A percentile compares a stretch with the other conserved stretches of the same genome.
phyloP scores from a whole-genome alignment of 352 stramenopile genomes.

The Globisporangium recalcitrans region DNA sequence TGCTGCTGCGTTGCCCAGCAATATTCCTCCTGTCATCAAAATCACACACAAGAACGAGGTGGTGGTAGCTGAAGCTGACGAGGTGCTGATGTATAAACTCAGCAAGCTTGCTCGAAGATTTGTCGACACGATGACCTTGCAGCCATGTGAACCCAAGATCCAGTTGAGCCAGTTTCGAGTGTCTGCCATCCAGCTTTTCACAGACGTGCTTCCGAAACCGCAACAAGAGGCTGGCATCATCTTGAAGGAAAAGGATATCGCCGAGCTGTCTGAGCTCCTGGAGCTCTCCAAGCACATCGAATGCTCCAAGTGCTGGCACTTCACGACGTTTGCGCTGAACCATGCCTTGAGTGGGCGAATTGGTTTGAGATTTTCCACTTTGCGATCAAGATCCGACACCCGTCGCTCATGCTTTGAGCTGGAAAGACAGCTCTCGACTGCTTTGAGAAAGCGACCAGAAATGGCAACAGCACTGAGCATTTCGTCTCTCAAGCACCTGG shows the following conservation, averaged over 20 bases:
- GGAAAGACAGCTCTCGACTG: slow-evolving; percentile 6
- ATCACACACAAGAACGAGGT: neutral
- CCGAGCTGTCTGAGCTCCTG: slow-evolving; percentile 1
- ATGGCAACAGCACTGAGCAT: neutral
- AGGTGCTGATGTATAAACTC: slow-evolving; percentile 3
- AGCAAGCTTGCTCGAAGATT: neutral
- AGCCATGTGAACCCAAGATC: neutral
- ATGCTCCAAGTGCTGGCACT: slow-evolving; percentile 17
- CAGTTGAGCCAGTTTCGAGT: neutral
- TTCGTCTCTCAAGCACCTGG: neutral
- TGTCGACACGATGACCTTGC: neutral
- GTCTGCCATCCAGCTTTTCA: neutral
- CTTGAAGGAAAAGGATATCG: neutral
- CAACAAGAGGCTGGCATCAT: slow-evolving; percentile 10
- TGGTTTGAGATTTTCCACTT: slow-evolving; percentile 8
- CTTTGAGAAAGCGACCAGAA: neutral
- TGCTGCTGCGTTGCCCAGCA: neutral
- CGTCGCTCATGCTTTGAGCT: slow-evolving; percentile 12
- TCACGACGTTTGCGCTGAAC: slow-evolving; percentile 11
- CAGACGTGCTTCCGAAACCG: slow-evolving; percentile 6
- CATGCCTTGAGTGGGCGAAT: neutral
- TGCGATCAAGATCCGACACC: slow-evolving; percentile 5
- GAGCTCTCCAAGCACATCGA: slow-evolving; percentile 11
- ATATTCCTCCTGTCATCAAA: slow-evolving; percentile 1
- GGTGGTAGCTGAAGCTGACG: slow-evolving; percentile 1